phyloP scores from a whole-genome alignment of 352 stramenopile genomes.

The Achlya hypogyna region DNA sequence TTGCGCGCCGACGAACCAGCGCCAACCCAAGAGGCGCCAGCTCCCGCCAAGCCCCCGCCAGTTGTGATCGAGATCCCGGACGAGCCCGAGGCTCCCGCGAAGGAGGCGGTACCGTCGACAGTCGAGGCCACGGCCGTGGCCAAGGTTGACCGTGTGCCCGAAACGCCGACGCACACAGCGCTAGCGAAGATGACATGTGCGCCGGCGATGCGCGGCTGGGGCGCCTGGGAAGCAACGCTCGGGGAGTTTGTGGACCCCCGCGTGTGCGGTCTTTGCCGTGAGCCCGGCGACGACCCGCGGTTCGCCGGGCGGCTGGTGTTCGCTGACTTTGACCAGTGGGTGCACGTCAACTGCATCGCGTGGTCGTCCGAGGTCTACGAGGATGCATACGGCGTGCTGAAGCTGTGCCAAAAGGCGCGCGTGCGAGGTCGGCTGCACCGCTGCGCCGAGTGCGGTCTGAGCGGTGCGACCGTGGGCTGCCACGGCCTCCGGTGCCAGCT shows the following conservation, averaged over 20 bases:
- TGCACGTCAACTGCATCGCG: constrained; percentile 88
- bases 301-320: constrained; percentile 73
- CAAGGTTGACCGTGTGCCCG: background rate
- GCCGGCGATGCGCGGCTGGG: constrained; percentile 37
- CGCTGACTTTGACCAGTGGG: constrained; percentile 75
- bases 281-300: constrained; percentile 57
- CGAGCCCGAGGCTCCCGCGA: background rate
- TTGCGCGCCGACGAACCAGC: background rate
- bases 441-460: constrained; percentile 85
- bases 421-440: constrained; percentile 80
- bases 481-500: constrained; percentile 69
- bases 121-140: background rate
- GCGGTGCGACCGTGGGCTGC: constrained; percentile 90
- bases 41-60: constrained; percentile 24
- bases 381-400: constrained; percentile 49
- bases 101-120: background rate
- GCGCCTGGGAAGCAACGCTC: background rate
- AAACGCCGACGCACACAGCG: background rate
- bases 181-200: constrained; percentile 33
- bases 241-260: constrained; percentile 48
- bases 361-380: constrained; percentile 92
- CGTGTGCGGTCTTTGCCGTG: constrained; percentile 73
- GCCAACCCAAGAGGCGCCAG: constrained; percentile 24
- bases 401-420: constrained; percentile 84
- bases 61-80: background rate